Base-by-base conservation (phyloP, 2,329 filamentous ascomycete species). In the Aphanocladium album region DNA sequence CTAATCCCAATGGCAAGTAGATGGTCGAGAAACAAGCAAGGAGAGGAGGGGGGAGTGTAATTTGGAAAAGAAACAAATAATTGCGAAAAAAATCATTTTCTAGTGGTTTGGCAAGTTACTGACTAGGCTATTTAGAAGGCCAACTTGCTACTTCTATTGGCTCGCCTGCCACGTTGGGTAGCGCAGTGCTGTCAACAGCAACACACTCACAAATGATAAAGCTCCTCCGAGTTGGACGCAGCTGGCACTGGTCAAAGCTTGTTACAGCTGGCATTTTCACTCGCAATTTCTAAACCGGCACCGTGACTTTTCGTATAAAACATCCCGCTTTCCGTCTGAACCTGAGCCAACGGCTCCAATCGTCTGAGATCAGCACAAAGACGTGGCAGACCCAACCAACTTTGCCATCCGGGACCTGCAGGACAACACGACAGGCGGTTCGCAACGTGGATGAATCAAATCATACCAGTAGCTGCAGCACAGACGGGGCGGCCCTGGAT, bases 171-270 rank as follows among this genome's bases (percentile, higher is more conserved):
- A 2, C 12, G 14, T 45, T 45, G 39, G 37, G 57, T 46, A 21
- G 47, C 57, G 57, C 27, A 35, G 57, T 41, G 19, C 23, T 23
- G 47, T 45, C 47, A 52, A n/a, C 37, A 46, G 45, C 47, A 23
- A 45, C 37, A 51, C 56, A 33, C 8, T 51, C n/a, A 11, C 7
- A 33, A 43, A 51, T 12, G 8, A 21, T 12, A 35, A 39, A 39
- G 35, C 35, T 25, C 35, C 45, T 37, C 35, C 47, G 46, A 51
- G 6, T 49, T 51, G 14, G 50, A 35, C 17, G 56, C 25, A 58
- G 37, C 39, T 58, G 56, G 35, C 14, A 45, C 37, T 35, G 57
- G 57, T 35, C 57, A 52, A 43, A 59, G 57, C 57, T 59, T 58
- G 46, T 33, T 35, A 35, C 35, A 17, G 12, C 9, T 12, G n/a